Evolutionary conservation across 2,329 filamentous ascomycete genomes (phyloP), one percentile per base, ranked within the genome.

Genomic region (Plectosphaerella plurivora): DNA sequence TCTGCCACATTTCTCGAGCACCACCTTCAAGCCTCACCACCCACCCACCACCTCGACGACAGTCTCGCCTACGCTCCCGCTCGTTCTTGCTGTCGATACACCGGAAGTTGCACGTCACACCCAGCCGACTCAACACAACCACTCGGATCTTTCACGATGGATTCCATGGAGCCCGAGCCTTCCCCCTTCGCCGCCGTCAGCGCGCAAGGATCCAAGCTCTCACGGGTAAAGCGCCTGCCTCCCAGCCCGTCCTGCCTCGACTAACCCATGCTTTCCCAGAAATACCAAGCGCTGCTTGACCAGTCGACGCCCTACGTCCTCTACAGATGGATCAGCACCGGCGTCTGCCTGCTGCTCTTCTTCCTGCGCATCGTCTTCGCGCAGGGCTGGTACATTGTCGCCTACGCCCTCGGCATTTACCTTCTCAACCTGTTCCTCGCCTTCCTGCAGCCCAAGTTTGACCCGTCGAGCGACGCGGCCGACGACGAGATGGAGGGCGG

Each of bases 301-400:
- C 89, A 91, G 73, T 93, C 88, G 50, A 97, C 93, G 10, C 94
- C 94, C 14, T 95, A 84, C 71, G 86, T 91, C 51, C 76, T 87
- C 53, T 96, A 97, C 75, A 83, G 94, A 79, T 99, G 94, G 94
- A 68, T 88, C 56, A 87, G 86, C 69, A 96, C 93, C n/a, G 89
- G 73, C 49, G 77, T 82, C 41, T 78, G 88, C 52, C 83, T 97
- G 54, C 52, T 90, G 57, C 57, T 91, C 62, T 99, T 99, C 78
- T 93, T 91, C 68, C 68, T 94, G 60, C 87, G 94, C 68, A 95
- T 99, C 70, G 78, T 99, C 59, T 58, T 96, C 49, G 91, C 91
- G 54, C 91, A 97, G 76, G 94, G 94, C 73, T 99, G 94, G 94
- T 99, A 99, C 70, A 97, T 99, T 60, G 94, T 99, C 64, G 93